A percentile compares a stretch with the other conserved stretches of the same genome.
These are phyloP conservation scores for Cryptococcus sp. DNA, from an alignment of 1,284 basidiomycete species.

Conservation along the genomic window DNA sequence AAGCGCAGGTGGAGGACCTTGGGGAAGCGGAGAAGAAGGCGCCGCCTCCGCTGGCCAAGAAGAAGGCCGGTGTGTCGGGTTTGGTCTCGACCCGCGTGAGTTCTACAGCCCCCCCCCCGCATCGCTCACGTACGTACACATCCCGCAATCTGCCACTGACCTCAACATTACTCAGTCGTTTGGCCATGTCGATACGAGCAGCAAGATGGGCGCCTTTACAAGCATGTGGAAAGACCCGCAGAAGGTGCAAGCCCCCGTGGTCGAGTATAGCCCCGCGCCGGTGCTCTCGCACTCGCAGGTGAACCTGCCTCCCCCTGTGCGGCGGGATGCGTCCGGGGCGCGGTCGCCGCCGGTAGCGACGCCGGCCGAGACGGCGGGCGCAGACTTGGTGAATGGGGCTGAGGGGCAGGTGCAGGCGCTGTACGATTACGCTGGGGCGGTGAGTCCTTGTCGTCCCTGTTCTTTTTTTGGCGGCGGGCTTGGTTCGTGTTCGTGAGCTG, in stretches of 20 bases:
- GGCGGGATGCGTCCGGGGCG: constrained; percentile 13
- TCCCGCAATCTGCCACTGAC: background rate
- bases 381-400: background rate
- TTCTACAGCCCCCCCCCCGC: background rate
- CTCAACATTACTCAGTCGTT: constrained; percentile 20
- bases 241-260: constrained; percentile 18
- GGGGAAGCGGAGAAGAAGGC: constrained; percentile 2
- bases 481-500: constrained; percentile 9
- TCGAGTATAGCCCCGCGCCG: constrained; percentile 13
- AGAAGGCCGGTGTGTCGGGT: constrained; percentile 23
- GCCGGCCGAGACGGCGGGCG: background rate
- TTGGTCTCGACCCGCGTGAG: constrained; percentile 24
- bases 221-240: constrained; percentile 42
- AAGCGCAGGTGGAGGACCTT: constrained; percentile 1
- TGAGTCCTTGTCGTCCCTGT: constrained; percentile 13
- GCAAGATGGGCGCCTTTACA: constrained; percentile 31
- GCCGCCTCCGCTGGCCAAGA: constrained; percentile 22
- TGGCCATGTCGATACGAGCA: constrained; percentile 36
- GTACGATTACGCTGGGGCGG: constrained; percentile 41
- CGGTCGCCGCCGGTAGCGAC: background rate
- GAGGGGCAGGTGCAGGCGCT: constrained; percentile 38
- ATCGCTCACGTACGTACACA: background rate
- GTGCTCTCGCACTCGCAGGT: constrained; percentile 11
- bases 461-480: background rate
- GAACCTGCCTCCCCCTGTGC: constrained; percentile 21